Base-by-base conservation (phyloP, 2,329 filamentous ascomycete species). In the Aspergillus arachidicola region DNA sequence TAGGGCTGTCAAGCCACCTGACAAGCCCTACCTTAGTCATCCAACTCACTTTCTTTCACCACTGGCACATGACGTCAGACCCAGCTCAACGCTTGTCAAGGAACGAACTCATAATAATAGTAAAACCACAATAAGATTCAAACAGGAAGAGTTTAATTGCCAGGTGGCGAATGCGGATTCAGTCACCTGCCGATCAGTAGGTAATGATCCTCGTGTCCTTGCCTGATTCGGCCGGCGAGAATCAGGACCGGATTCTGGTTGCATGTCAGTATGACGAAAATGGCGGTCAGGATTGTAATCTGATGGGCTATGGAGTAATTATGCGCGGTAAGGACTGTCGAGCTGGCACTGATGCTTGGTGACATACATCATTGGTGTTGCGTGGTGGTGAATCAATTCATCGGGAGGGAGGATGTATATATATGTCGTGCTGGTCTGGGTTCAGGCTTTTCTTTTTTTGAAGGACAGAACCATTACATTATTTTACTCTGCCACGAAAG, bases 1-100 rank as follows among this genome's bases (percentile, higher is more conserved):
- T 57, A 62, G 59, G 51, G 61, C 23, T 63, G 7, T 4, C 2
- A 4, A 32, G 14, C 64, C 64, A 66, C 26, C 62, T 66, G 64
- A 62, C 26, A n/a, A 21, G 21, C 19, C 30, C 6, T 57, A 14
- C n/a, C 23, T 6, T 41, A 41, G 38, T 50, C 43, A 43, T 16
- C 21, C 19, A 26, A 26, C 19, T 26, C 45, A 28, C 11, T 16
- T 12, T 34, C 10, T 21, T 12, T 4, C 23, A 11, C 41, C 4
- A 16, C 45, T 14, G 45, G 11, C n/a, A 48, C 45, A 30, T 54
- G 51, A 54, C 51, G 32, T 9, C 36, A 63, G 53, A 64, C 61
- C 59, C 63, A 59, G 26, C 11, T 14, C 60, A 62, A 16, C 16
- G 16, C 46, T 30, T 19, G 30, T 30, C 46, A 50, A 50, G 46